These are phyloP conservation scores for Sporothrix euskadiensis DNA, from an alignment of 2,329 filamentous ascomycete genomes.

Conservation along the genomic window DNA sequence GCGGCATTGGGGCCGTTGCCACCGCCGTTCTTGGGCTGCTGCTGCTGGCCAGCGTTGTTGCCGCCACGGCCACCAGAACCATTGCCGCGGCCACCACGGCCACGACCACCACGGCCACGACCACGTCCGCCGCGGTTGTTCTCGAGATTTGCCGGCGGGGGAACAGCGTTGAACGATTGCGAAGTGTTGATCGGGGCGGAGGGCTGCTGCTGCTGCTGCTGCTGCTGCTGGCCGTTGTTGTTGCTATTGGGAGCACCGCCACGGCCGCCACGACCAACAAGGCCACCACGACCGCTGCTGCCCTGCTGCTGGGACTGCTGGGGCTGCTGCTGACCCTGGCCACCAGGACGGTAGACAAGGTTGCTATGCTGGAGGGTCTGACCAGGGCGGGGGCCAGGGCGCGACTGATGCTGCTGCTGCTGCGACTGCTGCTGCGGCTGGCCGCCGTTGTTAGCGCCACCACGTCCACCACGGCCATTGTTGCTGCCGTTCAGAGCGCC, in stretches of 20 bases:
- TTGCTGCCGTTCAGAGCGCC: conserved; percentile 54
- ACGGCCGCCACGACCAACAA: conserved; percentile 17
- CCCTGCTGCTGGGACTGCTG: conserved; percentile 32
- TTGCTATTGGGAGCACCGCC: conserved; percentile 6
- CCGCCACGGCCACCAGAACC: conserved; percentile 30
- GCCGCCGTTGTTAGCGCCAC: conserved; percentile 36
- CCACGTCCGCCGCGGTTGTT: conserved; percentile 46
- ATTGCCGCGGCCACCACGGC: conserved; percentile 46
- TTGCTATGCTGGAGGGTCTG: conserved; percentile 52
- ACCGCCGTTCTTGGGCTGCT: background rate
- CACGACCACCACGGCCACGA: conserved; percentile 42
- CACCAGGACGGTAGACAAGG: conserved; percentile 51
- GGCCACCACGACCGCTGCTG: conserved; percentile 18
- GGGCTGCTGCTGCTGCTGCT: background rate
- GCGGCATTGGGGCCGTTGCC: background rate
- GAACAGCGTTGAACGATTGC: conserved; percentile 55
- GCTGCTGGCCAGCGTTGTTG: background rate
- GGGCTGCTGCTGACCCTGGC: conserved; percentile 32
- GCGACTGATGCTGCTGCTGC: conserved; percentile 32
- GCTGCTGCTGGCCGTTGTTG: background rate
- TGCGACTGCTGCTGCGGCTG: conserved; percentile 36
- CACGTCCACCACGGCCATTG: conserved; percentile 44
- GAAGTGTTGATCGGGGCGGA: conserved; percentile 29
- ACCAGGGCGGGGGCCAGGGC: conserved; percentile 35
- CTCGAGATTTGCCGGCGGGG: conserved; percentile 61